Evolutionary conservation across 1,139 yeast genomes (phyloP).

Genomic region (Kurtzmaniella quercitrusa): DNA sequence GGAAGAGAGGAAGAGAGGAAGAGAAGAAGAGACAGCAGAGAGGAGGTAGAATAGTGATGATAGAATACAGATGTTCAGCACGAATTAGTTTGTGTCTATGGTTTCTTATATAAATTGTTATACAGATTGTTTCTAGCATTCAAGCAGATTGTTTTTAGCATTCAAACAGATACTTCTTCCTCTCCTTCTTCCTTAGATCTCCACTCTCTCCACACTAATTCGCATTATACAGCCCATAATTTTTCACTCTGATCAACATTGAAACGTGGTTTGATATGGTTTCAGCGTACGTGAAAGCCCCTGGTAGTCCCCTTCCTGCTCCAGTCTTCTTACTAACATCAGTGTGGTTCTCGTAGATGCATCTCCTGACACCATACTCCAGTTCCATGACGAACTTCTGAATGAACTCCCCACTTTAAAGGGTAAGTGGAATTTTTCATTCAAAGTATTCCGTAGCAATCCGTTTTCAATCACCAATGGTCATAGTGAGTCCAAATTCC

Average conservation of each 20-base stretch:
- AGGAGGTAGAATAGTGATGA: not conserved
- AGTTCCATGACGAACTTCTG: slow-evolving; percentile 62
- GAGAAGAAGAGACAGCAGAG: not conserved
- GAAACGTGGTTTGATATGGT: slow-evolving; percentile 16
- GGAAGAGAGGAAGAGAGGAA: not conserved
- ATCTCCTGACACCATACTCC: slow-evolving; percentile 60
- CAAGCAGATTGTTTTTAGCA: too few species aligned
- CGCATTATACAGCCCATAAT: not conserved
- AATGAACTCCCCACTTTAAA: slow-evolving; percentile 56
- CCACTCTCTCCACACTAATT: slow-evolving; percentile 1
- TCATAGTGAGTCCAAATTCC: slow-evolving; percentile 40
- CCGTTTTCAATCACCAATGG: slow-evolving; percentile 35
- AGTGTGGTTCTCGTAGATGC: slow-evolving; percentile 55
- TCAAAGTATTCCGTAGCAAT: slow-evolving; percentile 63
- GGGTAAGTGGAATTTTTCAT: slow-evolving; percentile 63
- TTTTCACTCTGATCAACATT: not conserved
- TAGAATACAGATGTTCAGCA: too few species aligned
- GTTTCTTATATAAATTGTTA: too few species aligned
- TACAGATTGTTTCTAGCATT: too few species aligned
- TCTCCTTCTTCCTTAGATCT: too few species aligned
- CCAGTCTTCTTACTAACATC: slow-evolving; percentile 1
- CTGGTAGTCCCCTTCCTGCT: not conserved
- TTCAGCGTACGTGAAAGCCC: slow-evolving; percentile 26
- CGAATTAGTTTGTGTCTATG: too few species aligned
- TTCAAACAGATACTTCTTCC: too few species aligned